Conservation (phyloP, 2,329 filamentous ascomycete species). For the Furcasterigmium sp. region DNA sequence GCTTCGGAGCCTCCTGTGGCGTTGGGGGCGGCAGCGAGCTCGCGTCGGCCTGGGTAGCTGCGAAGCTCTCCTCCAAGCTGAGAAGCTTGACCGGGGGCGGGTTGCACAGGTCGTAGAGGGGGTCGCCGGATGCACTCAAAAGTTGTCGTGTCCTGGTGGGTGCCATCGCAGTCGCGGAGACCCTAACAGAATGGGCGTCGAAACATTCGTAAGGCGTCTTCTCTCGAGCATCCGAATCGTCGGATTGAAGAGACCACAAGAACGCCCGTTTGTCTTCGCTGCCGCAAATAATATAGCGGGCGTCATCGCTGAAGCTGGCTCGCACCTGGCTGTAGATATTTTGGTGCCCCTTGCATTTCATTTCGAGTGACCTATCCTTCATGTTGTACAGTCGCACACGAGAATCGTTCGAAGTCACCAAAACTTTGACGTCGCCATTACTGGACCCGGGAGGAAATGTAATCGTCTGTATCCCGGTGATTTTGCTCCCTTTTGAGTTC, state of each 20-base stretch:
- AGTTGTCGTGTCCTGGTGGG: slow-evolving; percentile 73
- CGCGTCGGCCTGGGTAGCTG: slow-evolving; percentile 32
- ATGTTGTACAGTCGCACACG: slow-evolving; percentile 86
- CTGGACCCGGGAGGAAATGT: slow-evolving; percentile 36
- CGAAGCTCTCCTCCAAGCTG: slow-evolving; percentile 58
- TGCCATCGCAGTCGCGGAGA: slow-evolving; percentile 84
- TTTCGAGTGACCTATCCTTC: slow-evolving; percentile 75
- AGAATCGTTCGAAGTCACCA: slow-evolving; percentile 94
- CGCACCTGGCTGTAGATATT: slow-evolving; percentile 88
- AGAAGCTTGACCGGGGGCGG: slow-evolving; percentile 83
- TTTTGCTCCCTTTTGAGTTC: slow-evolving; percentile 95
- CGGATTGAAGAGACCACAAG: slow-evolving; percentile 70
- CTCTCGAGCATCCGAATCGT: slow-evolving; percentile 63
- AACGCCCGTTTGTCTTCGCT: slow-evolving; percentile 89
- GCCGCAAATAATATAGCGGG: slow-evolving; percentile 80
- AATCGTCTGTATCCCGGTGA: slow-evolving; percentile 85
- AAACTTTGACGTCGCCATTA: slow-evolving; percentile 69
- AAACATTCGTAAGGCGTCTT: slow-evolving; percentile 85
- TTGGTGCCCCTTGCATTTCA: slow-evolving; percentile 88
- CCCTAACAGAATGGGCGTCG: slow-evolving; percentile 82
- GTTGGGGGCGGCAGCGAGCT: slow-evolving; percentile 23
- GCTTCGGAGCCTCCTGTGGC: slow-evolving; percentile 46
- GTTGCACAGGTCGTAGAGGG: slow-evolving; percentile 94
- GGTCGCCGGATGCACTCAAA: slow-evolving; percentile 77
- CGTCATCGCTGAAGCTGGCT: slow-evolving; percentile 83